Percentiles rank a stretch among this genome's conserved stretches.
Evolutionary conservation across 257 asterid species (phyloP).

Genomic region (Eucommia ulmoides): DNA sequence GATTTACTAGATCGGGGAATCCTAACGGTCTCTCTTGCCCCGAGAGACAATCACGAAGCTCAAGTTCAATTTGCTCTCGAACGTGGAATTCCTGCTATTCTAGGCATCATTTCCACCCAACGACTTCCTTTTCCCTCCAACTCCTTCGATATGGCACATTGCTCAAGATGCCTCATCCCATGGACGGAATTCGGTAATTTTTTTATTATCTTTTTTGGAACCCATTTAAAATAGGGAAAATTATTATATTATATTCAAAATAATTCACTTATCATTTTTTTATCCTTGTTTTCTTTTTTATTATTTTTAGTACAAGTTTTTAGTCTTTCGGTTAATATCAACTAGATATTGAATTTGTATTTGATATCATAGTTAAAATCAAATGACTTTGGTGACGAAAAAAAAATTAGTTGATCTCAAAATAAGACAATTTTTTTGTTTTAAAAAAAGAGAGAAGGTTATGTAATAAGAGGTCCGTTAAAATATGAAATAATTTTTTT

Average conservation of each 20-base stretch:
- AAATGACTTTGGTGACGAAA: too few species aligned
- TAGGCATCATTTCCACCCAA: conserved; percentile 82
- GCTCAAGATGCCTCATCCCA: conserved; percentile 80
- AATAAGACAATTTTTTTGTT: too few species aligned
- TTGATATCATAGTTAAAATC: background rate
- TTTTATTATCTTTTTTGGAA: background rate
- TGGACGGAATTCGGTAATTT: conserved; percentile 60
- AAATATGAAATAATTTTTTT: too few species aligned
- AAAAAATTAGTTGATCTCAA: too few species aligned
- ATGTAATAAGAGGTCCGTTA: too few species aligned
- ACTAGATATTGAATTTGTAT: background rate
- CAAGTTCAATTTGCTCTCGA: conserved; percentile 55
- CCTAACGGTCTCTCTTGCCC: conserved; percentile 47
- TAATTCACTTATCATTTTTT: background rate
- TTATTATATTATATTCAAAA: background rate
- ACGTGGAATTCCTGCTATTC: conserved; percentile 52
- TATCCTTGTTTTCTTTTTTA: too few species aligned
- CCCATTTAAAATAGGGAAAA: background rate
- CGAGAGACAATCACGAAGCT: conserved; percentile 50
- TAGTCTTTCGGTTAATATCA: background rate
- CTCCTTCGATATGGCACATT: conserved; percentile 97
- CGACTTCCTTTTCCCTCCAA: conserved; percentile 95
- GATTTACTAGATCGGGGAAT: conserved; percentile 40
- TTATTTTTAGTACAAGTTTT: background rate
- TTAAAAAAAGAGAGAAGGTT: too few species aligned